Conservation (phyloP, 352 stramenopile species). For the Pythium periplocum region DNA sequence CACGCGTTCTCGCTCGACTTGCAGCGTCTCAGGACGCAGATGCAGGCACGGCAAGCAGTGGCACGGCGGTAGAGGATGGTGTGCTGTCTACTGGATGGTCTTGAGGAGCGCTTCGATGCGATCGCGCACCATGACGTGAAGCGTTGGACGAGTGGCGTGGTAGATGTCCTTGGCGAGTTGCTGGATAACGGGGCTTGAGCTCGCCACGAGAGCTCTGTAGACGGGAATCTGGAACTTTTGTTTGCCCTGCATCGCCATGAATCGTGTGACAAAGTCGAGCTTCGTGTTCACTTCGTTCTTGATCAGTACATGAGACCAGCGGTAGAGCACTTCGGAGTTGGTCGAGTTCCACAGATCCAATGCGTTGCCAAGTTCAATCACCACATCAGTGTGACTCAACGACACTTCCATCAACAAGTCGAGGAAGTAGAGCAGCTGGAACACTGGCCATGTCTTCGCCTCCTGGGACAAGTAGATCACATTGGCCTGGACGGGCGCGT, state of each 20-base stretch:
- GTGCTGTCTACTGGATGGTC: conserved; percentile 13
- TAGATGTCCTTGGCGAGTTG: conserved; percentile 46
- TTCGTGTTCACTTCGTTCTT: conserved; percentile 48
- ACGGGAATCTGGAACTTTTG: conserved; percentile 79
- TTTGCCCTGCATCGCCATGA: conserved; percentile 68
- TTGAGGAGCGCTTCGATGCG: conserved; percentile 48
- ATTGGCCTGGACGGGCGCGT: conserved; percentile 47
- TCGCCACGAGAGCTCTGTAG: conserved; percentile 53
- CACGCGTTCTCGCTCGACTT: conserved; percentile 30
- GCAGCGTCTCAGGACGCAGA: conserved; percentile 24
- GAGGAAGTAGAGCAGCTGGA: conserved; percentile 61
- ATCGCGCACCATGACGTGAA: conserved; percentile 80
- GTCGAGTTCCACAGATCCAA: conserved; percentile 48
- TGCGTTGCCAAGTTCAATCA: conserved; percentile 43
- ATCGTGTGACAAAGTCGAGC: conserved; percentile 38
- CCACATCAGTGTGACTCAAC: conserved; percentile 35
- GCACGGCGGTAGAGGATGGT: not conserved
- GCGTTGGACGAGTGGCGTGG: conserved; percentile 26
- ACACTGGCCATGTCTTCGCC: conserved; percentile 53
- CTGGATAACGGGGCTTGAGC: conserved; percentile 27
- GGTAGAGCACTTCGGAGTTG: conserved; percentile 65
- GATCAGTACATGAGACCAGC: conserved; percentile 61
- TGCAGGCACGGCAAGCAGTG: conserved; percentile 10
- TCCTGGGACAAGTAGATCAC: conserved; percentile 57
- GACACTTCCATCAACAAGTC: conserved; percentile 49